These are phyloP conservation scores for Penicillium sp. DNA, from an alignment of 2,329 filamentous ascomycete species.

Conservation along the genomic window DNA sequence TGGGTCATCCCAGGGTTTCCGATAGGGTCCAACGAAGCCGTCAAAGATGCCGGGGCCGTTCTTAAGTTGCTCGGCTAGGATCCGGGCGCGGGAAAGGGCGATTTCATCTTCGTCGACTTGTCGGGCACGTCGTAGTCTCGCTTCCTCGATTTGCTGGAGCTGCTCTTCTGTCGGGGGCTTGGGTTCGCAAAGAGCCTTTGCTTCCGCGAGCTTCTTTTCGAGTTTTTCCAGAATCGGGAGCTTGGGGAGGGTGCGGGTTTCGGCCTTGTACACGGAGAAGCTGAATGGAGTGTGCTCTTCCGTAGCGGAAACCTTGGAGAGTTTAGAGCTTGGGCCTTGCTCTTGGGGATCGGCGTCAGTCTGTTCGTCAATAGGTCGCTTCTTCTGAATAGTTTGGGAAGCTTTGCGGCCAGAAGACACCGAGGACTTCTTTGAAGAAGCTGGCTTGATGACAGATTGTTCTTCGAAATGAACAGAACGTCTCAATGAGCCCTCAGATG, in stretches of 20 bases:
- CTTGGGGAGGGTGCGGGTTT: constrained; percentile 29
- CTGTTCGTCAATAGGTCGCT: constrained; percentile 25
- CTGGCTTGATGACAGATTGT: not conserved
- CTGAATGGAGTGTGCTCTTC: constrained; percentile 20
- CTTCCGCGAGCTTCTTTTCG: constrained; percentile 15
- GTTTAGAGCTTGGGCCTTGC: constrained; percentile 23
- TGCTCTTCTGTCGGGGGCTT: constrained; percentile 25
- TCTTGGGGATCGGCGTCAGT: constrained; percentile 15
- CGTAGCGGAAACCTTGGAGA: constrained; percentile 24
- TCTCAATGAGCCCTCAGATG: not conserved
- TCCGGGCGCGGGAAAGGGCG: constrained; percentile 43
- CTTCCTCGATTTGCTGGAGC: constrained; percentile 13
- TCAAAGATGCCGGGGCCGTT: constrained; percentile 38
- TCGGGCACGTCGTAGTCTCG: constrained; percentile 18
- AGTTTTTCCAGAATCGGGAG: constrained; percentile 38
- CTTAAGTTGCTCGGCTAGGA: constrained; percentile 42
- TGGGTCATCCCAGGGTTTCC: constrained; percentile 26
- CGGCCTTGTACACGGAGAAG: constrained; percentile 10
- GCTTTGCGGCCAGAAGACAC: not conserved
- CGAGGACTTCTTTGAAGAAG: not conserved
- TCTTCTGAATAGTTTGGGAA: constrained; percentile 23
- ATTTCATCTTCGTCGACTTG: constrained; percentile 46
- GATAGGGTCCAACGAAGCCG: constrained; percentile 22
- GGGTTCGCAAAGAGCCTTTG: constrained; percentile 29
- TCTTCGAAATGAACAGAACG: constrained; percentile 9